These are phyloP conservation scores for Leccinum subrobustum DNA, from an alignment of 1,284 basidiomycete species.

Conservation along the genomic window DNA sequence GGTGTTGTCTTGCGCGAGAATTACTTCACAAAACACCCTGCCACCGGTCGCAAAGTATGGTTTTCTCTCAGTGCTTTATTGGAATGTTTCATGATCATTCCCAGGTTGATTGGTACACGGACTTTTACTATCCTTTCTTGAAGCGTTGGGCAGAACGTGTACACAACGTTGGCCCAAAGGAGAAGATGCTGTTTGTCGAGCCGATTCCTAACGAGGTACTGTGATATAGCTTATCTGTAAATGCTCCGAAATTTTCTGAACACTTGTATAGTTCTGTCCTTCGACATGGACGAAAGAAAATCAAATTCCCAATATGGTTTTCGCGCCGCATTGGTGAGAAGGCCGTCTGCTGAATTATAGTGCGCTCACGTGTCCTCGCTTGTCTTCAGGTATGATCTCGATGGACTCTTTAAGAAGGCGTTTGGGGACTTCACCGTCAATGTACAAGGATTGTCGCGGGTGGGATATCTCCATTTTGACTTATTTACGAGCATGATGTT, in stretches of 20 bases:
- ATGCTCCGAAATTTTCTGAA: slow-evolving; percentile 8
- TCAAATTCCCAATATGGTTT: slow-evolving; percentile 76
- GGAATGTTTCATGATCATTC: background rate
- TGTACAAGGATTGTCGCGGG: slow-evolving; percentile 84
- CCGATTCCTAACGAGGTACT: slow-evolving; percentile 88
- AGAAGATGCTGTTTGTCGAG: slow-evolving; percentile 79
- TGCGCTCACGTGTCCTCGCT: background rate
- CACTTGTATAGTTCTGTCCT: slow-evolving; percentile 67
- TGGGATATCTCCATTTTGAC: slow-evolving; percentile 35
- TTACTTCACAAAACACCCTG: slow-evolving; percentile 79
- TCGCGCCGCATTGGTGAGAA: slow-evolving; percentile 84
- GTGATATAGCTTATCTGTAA: background rate
- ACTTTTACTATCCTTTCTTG: slow-evolving; percentile 86
- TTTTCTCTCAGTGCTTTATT: background rate
- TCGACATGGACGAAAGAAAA: slow-evolving; percentile 66
- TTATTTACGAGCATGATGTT: background rate
- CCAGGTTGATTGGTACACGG: slow-evolving; percentile 79
- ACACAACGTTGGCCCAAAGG: slow-evolving; percentile 43
- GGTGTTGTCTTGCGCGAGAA: slow-evolving; percentile 81
- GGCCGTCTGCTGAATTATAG: background rate
- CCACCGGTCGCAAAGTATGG: slow-evolving; percentile 55
- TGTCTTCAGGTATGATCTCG: slow-evolving; percentile 82
- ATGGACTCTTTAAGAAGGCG: slow-evolving; percentile 78
- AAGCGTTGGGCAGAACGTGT: slow-evolving; percentile 72
- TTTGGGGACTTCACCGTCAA: slow-evolving; percentile 85